Base-by-base conservation (phyloP, 2,329 filamentous ascomycete species). In the Aspergillus novofumigatus region DNA sequence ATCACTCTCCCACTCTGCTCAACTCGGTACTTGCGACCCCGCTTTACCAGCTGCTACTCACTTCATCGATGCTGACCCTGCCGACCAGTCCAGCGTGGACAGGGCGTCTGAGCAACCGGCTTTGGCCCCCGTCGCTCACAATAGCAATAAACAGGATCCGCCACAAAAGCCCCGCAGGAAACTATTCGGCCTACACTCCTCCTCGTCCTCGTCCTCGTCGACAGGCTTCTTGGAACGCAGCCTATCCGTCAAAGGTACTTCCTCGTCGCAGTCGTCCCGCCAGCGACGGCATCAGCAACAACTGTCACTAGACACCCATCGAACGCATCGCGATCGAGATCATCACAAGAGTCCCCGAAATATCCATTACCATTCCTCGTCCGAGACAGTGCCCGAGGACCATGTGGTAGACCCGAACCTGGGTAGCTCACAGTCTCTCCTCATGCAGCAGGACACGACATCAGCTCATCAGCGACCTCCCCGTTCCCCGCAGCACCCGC, bases 161-260 rank as follows among this genome's bases (percentile, higher is more conserved):
- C 20, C 23, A 5, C 44, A 23, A 23, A 47, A 47, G 44, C 63
- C 62, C 28, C 60, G 60, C 23, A 57, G 63, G 51, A 67, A 59
- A 35, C 56, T 67, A 20, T 67, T 67, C 28, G 59, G 61, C 38
- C 58, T 63, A 20, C 63, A 64, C 25, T 61, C 64, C 8, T 59
- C 64, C 7, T 49, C 54, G 38, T 49, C 61, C 17, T 51, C 58
- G 25, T 26, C 25, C 11, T 51, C 58, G 26, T 56, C 67, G 7
- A 64, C 67, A 23, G 60, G 66, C 21, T 51, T 70, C 28, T 49
- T 71, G 44, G 68, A 68, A 45, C 69, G 69, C 49, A 68, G 62
- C 50, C 54, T 64, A 14, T 70, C 69, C 35, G 53, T 71, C 42
- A 71, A 65, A 55, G 57, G 53, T 35, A 60, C 65, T 66, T 28